Percentiles rank a stretch among this genome's conserved stretches.
phyloP scores from a whole-genome alignment of 2,329 filamentous ascomycete genomes.

The Sordariomycetes sp. region DNA sequence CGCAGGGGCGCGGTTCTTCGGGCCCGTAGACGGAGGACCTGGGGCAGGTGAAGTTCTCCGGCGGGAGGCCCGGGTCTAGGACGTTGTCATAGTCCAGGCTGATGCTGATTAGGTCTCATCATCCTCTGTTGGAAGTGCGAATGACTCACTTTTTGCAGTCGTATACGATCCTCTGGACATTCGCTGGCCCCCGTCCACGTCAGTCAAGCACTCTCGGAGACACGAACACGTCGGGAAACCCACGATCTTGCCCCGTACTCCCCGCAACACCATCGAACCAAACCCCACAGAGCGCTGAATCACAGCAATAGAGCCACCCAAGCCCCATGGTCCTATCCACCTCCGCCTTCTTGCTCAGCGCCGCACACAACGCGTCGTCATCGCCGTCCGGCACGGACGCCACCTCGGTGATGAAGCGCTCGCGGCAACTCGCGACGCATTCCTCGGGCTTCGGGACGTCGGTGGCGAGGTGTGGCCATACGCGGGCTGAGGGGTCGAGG shows the following conservation, averaged over 20 bases:
- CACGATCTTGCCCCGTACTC: constrained; percentile 7
- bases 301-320: constrained; percentile 8
- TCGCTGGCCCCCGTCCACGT: constrained; percentile 4
- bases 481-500: background rate
- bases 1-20: background rate
- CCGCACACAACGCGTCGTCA: constrained; percentile 2
- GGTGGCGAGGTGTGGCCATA: constrained; percentile 3
- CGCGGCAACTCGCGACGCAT: constrained; percentile 6
- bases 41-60: background rate
- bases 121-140: background rate
- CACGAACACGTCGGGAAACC: background rate
- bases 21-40: background rate
- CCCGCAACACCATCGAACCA: background rate
- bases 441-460: constrained; percentile 1
- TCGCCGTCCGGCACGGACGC: background rate
- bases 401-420: constrained; percentile 5
- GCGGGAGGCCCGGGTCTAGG: background rate
- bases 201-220: background rate
- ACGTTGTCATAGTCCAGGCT: background rate
- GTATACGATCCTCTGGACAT: constrained; percentile 5
- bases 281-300: constrained; percentile 8
- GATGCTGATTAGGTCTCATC: background rate
- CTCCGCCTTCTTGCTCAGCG: background rate
- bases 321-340: background rate
- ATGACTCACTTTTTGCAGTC: constrained; percentile 6